Base-by-base conservation (phyloP, 1,139 yeast genomes). In the Blastobotrys indianensis region DNA sequence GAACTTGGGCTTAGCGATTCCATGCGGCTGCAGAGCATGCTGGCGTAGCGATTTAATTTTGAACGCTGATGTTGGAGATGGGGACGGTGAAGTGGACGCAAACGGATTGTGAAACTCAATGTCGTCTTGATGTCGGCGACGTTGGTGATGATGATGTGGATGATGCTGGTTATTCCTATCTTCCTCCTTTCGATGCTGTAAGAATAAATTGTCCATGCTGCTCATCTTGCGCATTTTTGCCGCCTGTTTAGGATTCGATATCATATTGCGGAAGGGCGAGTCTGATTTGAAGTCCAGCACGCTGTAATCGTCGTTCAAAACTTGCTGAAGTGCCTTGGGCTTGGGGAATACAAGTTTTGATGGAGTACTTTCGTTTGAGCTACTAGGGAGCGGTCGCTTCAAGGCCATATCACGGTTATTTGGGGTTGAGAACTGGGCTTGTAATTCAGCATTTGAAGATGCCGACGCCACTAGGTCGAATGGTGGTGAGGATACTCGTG, bases 171-270 rank as follows among this genome's bases (percentile, higher is more conserved):
- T 47, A 44, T 34, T 9, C 37, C 29, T 20, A 11, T 28, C 12
- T 25, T 25, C 31, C 11, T 13, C 16, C 31, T 38, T 23, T 29
- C 25, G 46, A 23, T 15, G 33, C 16, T 40, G 45, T 16, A 34
- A 29, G 38, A 46, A 46, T 23, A 48, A 32, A 32, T 44, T 45
- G 32, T 48, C 51, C 41, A 45, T 42, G 36, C 45, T 45, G 38
- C 41, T 40, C 52, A 48, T 47, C 31, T 45, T 42, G 10, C 51
- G 41, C 39, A 47, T 39, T 32, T 44, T 51, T 12, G 46, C 42
- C 15, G 41, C 45, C 23, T 41, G 40, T 11, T 30, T 38, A 11
- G 42, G 39, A 10, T 41, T 37, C 13, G 40, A 38, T 17, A 38
- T 41, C 39, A 41, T 34, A 29, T 41, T 41, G 36, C 15, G 17